Conservation (phyloP, 352 stramenopile genomes). For the Phytophthora capsici region DNA sequence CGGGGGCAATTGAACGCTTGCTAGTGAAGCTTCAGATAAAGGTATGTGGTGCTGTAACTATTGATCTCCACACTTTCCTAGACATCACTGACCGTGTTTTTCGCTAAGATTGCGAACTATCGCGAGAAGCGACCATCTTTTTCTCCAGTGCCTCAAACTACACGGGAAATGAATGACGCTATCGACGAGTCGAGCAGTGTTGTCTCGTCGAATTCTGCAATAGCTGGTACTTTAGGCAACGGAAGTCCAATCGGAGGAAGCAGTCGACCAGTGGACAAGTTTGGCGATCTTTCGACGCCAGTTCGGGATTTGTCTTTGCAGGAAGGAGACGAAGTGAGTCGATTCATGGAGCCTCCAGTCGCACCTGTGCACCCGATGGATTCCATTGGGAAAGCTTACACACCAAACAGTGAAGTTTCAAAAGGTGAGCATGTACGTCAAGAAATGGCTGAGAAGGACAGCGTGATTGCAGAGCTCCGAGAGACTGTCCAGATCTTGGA, state of each 20-base stretch:
- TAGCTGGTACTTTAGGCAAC: constrained; percentile 27
- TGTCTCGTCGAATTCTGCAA: constrained; percentile 31
- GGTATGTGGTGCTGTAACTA: constrained; percentile 36
- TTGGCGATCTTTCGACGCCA: constrained; percentile 40
- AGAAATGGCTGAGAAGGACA: constrained; percentile 77
- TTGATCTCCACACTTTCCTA: not conserved
- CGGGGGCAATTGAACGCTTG: constrained; percentile 91
- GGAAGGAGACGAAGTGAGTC: constrained; percentile 16
- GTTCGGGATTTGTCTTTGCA: constrained; percentile 42
- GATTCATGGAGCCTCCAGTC: constrained; percentile 24
- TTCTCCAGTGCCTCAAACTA: constrained; percentile 15
- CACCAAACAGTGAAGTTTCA: constrained; percentile 24
- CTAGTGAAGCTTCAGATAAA: constrained; percentile 92
- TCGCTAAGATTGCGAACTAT: constrained; percentile 79
- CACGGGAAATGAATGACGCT: constrained; percentile 32
- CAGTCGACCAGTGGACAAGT: constrained; percentile 37
- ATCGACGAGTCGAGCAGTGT: constrained; percentile 48
- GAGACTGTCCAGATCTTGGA: constrained; percentile 94
- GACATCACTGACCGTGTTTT: too few species aligned
- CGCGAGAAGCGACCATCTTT: constrained; percentile 62
- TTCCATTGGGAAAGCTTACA: constrained; percentile 29
- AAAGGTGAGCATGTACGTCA: constrained; percentile 32
- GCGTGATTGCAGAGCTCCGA: constrained; percentile 81
- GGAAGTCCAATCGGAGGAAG: constrained; percentile 21
- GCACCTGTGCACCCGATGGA: constrained; percentile 33